Evolutionary conservation across 2,329 filamentous ascomycete genomes (phyloP), one percentile per base, ranked within the genome.

Genomic region (Capronia americana): DNA sequence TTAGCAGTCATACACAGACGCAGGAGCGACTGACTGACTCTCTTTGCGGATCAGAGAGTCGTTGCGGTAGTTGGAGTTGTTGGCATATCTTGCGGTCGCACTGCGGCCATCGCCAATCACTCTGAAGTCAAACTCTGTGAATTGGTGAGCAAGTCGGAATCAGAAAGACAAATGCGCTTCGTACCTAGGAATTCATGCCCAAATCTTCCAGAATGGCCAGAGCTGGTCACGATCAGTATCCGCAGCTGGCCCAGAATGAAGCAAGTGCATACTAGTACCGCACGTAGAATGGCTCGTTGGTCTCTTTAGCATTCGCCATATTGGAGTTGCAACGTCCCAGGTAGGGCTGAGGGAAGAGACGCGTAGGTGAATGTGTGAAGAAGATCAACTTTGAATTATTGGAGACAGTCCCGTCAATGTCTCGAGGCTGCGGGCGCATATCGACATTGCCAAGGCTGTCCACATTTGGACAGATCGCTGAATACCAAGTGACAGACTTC

Each of bases 31-130:
- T 34, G 32, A 79, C 93, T 73, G 84, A 97, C 95, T 99, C 84
- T 99, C 95, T 93, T 99, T 99, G 71, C 95, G 91, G 77, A 99
- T 99, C 73, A 99, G 83, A 70, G 93, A 97, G 78, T 99, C 95
- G 81, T 99, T 99, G 76, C 95, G 90, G 82, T 99, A 99, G 82
- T 99, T 99, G 65, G 94, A 98, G 81, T 99, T 99, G 85, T 99
- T 99, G 71, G 95, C 95, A 81, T 99, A 99, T 80, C 95, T 90
- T 34, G 94, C 93, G 60, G 95, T 92, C 7, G 95, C 95, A 77
- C 93, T 97, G 68, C 92, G 88, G 59, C 95, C 95, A 78, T 99
- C 95, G 62, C 92, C 92, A 54, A 98, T 87, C 26, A 93, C 92
- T 63, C 94, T 88, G 75, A 99, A 95, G 78, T 99, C 95, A 79